Conservation (phyloP, 305 asterid species). For the Fraxinus floribunda region DNA sequence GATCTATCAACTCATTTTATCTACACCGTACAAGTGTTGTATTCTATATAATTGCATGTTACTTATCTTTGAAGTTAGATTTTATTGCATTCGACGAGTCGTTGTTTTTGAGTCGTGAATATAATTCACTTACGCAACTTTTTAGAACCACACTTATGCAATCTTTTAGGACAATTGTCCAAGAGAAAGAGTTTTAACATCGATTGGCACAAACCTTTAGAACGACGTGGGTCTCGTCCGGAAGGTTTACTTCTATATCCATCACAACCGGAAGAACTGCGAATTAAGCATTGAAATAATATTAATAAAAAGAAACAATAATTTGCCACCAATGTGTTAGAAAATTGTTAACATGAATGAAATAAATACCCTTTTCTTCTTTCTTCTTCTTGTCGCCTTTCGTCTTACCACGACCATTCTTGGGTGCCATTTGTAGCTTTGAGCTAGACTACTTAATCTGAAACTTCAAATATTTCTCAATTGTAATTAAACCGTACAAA, state of each 20-base stretch:
- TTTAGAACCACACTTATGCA: not conserved
- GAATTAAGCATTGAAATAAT: conserved; percentile 3
- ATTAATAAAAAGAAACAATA: not conserved
- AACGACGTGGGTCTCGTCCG: conserved; percentile 73
- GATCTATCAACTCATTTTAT: not conserved
- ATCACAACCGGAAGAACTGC: conserved; percentile 92
- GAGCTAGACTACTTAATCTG: conserved; percentile 24
- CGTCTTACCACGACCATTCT: conserved; percentile 82
- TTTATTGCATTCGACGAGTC: not conserved
- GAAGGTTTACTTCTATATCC: conserved; percentile 79
- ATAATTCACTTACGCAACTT: not conserved
- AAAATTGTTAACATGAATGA: not conserved
- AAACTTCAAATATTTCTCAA: not conserved
- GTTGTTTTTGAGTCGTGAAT: not conserved
- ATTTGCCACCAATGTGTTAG: not conserved
- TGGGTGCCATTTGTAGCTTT: conserved; percentile 73
- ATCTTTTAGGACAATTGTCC: not conserved
- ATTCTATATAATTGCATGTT: not conserved
- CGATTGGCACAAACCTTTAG: conserved; percentile 61
- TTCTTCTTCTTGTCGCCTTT: conserved; percentile 97
- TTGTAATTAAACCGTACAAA: not conserved
- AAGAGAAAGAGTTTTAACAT: not conserved
- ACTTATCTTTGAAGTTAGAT: not conserved
- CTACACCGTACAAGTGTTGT: not conserved
- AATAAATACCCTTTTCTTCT: conserved; percentile 73